phyloP scores from a whole-genome alignment of 768 basidiomycete species.

The Tylopilus balloui region DNA sequence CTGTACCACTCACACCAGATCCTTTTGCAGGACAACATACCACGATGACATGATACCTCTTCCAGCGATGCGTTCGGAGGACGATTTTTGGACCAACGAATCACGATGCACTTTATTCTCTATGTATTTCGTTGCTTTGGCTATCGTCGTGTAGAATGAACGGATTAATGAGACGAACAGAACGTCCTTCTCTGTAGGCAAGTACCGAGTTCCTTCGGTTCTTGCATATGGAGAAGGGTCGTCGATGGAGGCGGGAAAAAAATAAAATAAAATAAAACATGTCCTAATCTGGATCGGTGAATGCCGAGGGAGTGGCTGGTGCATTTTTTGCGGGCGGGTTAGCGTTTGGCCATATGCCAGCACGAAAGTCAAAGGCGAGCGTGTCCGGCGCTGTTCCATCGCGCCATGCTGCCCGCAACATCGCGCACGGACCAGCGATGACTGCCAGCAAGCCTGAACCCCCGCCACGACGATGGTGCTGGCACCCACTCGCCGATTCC shows the following conservation, averaged over 20 bases:
- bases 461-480: conserved; percentile 40
- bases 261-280: conserved; percentile 4
- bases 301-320: conserved; percentile 23
- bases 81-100: conserved; percentile 12
- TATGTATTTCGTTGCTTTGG: conserved; percentile 22
- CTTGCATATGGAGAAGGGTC: conserved; percentile 30
- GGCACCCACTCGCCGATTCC: conserved; percentile 69
- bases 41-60: conserved; percentile 24
- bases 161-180: neutral
- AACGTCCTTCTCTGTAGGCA: conserved; percentile 25
- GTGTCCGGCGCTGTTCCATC: conserved; percentile 34
- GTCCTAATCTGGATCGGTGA: conserved; percentile 15
- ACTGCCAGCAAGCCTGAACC: neutral
- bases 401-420: too few species aligned
- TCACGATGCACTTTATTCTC: conserved; percentile 13
- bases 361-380: conserved; percentile 48
- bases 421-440: conserved; percentile 17
- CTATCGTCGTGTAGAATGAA: neutral
- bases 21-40: conserved; percentile 20
- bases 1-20: conserved; percentile 4
- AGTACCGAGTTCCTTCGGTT: conserved; percentile 21
- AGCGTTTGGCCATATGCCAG: conserved; percentile 25
- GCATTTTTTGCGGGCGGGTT: conserved; percentile 16
- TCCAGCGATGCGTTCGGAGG: neutral
- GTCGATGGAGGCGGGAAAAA: neutral